Base-by-base conservation (phyloP, 2,329 filamentous ascomycete genomes). In the Diaporthe sp. region DNA sequence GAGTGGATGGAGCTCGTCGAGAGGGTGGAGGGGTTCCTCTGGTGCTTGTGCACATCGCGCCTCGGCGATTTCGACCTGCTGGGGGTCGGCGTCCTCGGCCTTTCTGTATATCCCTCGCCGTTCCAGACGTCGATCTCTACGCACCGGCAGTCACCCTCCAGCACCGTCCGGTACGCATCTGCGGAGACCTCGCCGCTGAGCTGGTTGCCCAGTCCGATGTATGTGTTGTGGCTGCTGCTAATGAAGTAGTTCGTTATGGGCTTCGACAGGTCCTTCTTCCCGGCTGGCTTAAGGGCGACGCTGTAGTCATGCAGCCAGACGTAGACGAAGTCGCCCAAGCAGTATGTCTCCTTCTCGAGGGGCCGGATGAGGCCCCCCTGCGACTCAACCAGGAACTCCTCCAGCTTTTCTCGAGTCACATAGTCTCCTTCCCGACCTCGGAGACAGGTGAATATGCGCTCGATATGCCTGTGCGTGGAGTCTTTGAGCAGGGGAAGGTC, bases 61-160 rank as follows among this genome's bases (percentile, higher is more conserved):
- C 68, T 58, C 22, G 83, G 82, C 0, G 85, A 83, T 61, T 82
- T 86, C 37, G 84, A 82, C 30, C 80, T 63, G 68, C 71, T 75
- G 2, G 78, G 70, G 9, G 81, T 82, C 10, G 81, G 82, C 5
- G 83, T 80, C 56, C 82, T 82, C 25, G 85, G 82, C 76, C 80
- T 78, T 9, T 81, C 78, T 17, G 74, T 61, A 51, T 69, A 75
- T 27, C 74, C 74, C 61, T 89, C 86, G 17, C 95, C 94, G 82
- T 98, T 94, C 94, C 96, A 98, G 4, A 98, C 95, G 80, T 98
- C 96, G 72, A 98, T 97, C 82, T 98, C 96, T 61, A 98, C 95
- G 80, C 95, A 98, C 75, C 96, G 92, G 80, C 96, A 97, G 63
- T 94, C 94, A 69, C 91, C 89, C 47, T 90, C 86, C 17, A 98